Conservation (phyloP, 2,329 filamentous ascomycete genomes). For the Microdochium nivale region DNA sequence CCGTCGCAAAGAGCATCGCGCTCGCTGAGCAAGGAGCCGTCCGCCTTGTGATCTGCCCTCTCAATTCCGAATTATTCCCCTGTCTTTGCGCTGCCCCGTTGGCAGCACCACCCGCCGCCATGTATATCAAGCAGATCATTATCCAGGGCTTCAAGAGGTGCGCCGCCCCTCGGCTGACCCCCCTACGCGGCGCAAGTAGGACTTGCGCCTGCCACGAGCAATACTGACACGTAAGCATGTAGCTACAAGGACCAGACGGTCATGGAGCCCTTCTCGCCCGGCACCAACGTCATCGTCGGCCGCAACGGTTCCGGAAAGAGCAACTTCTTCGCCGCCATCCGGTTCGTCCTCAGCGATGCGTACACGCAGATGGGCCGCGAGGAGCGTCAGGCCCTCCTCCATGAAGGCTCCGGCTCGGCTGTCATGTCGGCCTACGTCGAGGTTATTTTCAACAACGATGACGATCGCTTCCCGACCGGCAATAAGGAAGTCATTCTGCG, state of each 20-base stretch:
- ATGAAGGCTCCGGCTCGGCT: constrained; percentile 94
- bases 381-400: constrained; percentile 90
- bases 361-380: constrained; percentile 95
- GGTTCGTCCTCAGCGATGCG: constrained; percentile 95
- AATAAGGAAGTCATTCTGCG: constrained; percentile 85
- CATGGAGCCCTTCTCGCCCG: constrained; percentile 95
- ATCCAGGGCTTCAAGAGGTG: constrained; percentile 99
- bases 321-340: constrained; percentile 98
- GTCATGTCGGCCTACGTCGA: constrained; percentile 99
- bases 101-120: constrained; percentile 35
- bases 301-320: constrained; percentile 99
- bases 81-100: constrained; percentile 20
- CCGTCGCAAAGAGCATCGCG: background rate
- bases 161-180: constrained; percentile 1
- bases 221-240: constrained; percentile 12
- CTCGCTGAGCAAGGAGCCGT: background rate
- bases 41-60: background rate
- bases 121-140: constrained; percentile 99
- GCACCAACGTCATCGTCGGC: constrained; percentile 96
- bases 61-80: constrained; percentile 6
- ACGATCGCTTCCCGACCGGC: constrained; percentile 89
- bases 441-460: constrained; percentile 96
- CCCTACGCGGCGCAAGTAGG: background rate
- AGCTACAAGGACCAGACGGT: constrained; percentile 99
- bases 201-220: constrained; percentile 6